Evolutionary conservation across 2,329 filamentous ascomycete genomes (phyloP), one percentile per base, ranked within the genome.

Genomic region (Sarocladium brachiariae): DNA sequence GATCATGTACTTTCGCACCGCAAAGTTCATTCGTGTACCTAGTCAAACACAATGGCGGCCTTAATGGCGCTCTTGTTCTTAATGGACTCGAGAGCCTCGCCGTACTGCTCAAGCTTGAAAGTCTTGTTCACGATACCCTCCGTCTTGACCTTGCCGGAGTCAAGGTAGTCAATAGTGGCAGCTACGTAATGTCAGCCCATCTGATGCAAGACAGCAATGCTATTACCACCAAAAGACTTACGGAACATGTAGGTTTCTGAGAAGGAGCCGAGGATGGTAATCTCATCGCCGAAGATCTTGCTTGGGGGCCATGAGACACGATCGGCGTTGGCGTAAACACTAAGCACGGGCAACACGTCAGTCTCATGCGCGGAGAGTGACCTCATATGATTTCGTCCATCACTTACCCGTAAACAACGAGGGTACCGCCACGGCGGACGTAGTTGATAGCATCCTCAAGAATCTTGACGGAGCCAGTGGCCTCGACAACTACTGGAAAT

Each of bases 211-310:
- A n/a, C n/a, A n/a, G n/a, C n/a, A n/a, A n/a, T n/a, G n/a, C n/a
- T n/a, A n/a, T n/a, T n/a, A n/a, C n/a, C 21, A 2, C 9, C 8
- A 24, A 1, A 38, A 10, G 19, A 67, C 69, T 61, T 66, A 73
- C 70, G 83, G 73, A 86, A 86, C 75, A 84, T 86, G 68, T 82
- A 85, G 21, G 82, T 85, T 66, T 87, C 84, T 45, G 81, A 86
- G 70, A 88, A 89, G 49, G 80, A 84, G 23, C 84, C 84, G 50
- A 88, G 70, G 57, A 89, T 86, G 57, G 83, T 87, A 58, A 89
- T 85, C 65, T 88, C 84, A 54, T 72, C 68, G 60, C 76, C 74
- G 62, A 80, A 87, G 59, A 89, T 88, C 71, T 84, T 85, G 63
- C 77, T 74, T n/a, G 85, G 85, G 4, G 81, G 73, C 82, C 84